These are phyloP conservation scores for Cadophora gregata DNA, from an alignment of 2,329 filamentous ascomycete genomes.

Conservation along the genomic window DNA sequence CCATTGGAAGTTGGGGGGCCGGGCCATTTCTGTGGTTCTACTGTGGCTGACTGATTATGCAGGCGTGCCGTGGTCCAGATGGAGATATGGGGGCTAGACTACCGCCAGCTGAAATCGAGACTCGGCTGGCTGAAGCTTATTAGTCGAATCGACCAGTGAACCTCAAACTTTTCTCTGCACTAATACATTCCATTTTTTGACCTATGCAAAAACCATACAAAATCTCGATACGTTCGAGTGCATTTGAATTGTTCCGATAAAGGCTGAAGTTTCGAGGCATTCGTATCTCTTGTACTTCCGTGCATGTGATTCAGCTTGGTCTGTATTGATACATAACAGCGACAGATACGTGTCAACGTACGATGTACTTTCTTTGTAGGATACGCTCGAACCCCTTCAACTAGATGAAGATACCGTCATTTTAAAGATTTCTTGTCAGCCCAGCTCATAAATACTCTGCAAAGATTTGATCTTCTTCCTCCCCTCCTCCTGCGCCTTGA, in stretches of 20 bases:
- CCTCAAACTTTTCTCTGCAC: background rate
- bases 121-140: background rate
- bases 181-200: background rate
- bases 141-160: background rate
- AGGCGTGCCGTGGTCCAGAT: constrained; percentile 1
- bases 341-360: too few relatives aligned
- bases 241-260: background rate
- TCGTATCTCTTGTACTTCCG: background rate
- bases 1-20: background rate
- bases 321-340: too few relatives aligned
- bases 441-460: constrained; percentile 6
- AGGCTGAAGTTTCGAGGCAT: background rate
- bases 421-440: background rate
- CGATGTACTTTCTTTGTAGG: too few relatives aligned
- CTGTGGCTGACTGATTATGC: constrained; percentile 1
- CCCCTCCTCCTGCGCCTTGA: background rate
- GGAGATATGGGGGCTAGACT: background rate
- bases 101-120: constrained; percentile 8
- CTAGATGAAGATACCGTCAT: too few relatives aligned
- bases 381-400: too few relatives aligned
- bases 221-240: background rate
- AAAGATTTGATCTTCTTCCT: background rate
- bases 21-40: background rate
- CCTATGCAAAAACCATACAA: background rate
- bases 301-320: background rate